A percentile compares a stretch with the other conserved stretches of the same genome.
Evolutionary conservation across 176 grass and related monocot species (phyloP).

Genomic region (Bromus sterilis): DNA sequence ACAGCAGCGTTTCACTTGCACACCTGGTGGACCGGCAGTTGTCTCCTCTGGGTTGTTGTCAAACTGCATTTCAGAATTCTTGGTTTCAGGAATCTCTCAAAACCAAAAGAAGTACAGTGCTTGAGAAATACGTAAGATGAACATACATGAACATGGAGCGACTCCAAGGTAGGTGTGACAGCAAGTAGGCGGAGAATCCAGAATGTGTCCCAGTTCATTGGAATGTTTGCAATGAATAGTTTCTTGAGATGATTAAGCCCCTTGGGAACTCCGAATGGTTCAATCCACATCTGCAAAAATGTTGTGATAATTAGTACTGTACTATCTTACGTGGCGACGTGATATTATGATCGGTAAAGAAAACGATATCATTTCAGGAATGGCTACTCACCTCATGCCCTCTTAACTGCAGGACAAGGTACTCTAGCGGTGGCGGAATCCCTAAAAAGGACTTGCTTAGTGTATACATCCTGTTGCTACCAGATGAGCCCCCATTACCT

Average conservation of each 20-base stretch:
- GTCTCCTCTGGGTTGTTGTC: not conserved
- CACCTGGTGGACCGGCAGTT: not conserved
- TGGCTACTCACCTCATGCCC: not conserved
- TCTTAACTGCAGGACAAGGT: constrained; percentile 26
- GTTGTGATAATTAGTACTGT: not conserved
- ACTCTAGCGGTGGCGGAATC: not conserved
- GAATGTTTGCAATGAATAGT: constrained; percentile 11
- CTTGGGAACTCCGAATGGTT: not conserved
- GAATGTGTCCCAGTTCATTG: not conserved
- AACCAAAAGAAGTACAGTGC: not conserved
- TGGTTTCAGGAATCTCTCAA: not conserved
- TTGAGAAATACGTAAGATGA: not conserved
- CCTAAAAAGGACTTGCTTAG: constrained; percentile 17
- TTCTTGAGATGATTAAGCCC: not conserved
- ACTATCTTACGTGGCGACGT: not conserved
- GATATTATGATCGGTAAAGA: not conserved
- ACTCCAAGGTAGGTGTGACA: not conserved
- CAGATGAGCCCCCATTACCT: not conserved
- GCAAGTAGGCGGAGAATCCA: constrained; percentile 19
- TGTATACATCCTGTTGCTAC: not conserved
- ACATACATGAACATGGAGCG: not conserved
- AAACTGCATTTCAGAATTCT: not conserved
- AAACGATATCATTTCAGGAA: not conserved
- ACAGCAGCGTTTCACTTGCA: not conserved
- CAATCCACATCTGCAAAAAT: constrained; percentile 15